Evolutionary conservation across 495 filamentous ascomycete genomes (phyloP).

Genomic region (Penicillium bialowiezense): DNA sequence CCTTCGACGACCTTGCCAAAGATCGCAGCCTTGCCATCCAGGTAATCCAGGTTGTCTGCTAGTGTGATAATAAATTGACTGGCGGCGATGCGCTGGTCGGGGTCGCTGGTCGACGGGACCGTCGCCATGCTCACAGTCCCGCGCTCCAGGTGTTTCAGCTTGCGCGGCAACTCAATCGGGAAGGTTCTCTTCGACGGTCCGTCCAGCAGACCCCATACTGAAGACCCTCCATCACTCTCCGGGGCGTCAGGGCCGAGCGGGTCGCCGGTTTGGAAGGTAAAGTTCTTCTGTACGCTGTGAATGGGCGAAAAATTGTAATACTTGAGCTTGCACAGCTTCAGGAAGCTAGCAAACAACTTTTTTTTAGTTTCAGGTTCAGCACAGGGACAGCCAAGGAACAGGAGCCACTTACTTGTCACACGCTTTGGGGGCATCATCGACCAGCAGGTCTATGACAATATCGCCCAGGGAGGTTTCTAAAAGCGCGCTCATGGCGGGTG

Average conservation of each 20-base stretch:
- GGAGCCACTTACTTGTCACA: constrained; percentile 77
- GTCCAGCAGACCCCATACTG: constrained; percentile 84
- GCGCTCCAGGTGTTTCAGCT: constrained; percentile 78
- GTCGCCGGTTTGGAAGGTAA: constrained; percentile 94
- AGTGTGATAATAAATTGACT: constrained; percentile 92
- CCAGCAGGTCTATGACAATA: constrained; percentile 86
- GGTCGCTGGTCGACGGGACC: constrained; percentile 68
- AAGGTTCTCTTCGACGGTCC: constrained; percentile 74
- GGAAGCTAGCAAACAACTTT: constrained; percentile 60
- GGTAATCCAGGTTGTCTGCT: constrained; percentile 79
- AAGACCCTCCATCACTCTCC: constrained; percentile 85
- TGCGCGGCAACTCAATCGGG: constrained; percentile 74
- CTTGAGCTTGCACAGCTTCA: constrained; percentile 96
- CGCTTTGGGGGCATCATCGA: constrained; percentile 80
- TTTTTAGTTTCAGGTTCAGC: constrained; percentile 54
- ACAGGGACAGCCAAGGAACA: constrained; percentile 20
- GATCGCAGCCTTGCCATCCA: constrained; percentile 88
- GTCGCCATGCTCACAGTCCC: constrained; percentile 96
- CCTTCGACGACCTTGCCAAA: constrained; percentile 94
- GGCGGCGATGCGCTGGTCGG: constrained; percentile 73
- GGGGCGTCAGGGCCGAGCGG: constrained; percentile 79
- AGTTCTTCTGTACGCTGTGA: constrained; percentile 83
- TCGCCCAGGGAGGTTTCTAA: constrained; percentile 90
- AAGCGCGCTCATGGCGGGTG: constrained; percentile 65
- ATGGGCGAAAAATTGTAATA: constrained; percentile 97